Base-by-base conservation (phyloP, 2,329 filamentous ascomycete species). In the Ambrosiella beaveri region DNA sequence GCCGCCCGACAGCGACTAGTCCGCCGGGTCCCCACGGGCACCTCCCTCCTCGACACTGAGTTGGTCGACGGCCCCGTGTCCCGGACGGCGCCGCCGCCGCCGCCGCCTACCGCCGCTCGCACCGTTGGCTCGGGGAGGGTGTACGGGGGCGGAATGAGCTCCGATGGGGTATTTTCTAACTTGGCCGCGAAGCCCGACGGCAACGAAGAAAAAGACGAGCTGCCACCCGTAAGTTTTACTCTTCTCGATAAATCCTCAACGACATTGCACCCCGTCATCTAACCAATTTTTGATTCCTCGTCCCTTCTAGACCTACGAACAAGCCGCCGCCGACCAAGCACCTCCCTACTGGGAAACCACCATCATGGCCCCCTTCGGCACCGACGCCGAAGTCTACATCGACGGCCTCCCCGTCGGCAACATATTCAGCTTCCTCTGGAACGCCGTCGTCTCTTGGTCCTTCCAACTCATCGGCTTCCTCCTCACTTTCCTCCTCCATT, bases 321-420 rank as follows among this genome's bases (percentile, higher is more conserved):
- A 97, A 80, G 93, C 93, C 13, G 93, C 93, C 2, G 91, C 91
- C 47, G 93, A 98, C 70, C 86, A 89, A 27, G 93, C 93, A 53
- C 93, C 93, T 1, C 93, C 93, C 0, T 98, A 98, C 71, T 98
- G 93, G 93, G 93, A 98, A 74, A 98, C 93, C 5, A 97, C 93
- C 0, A 96, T 98, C 63, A 79, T 98, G 56, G 91, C 90, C 0
- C 93, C 93, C 0, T 81, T 93, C 63, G 86, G 86, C 56, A 86
- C 86, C n/a, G 81, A 84, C 44, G 90, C 97, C 67, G 93, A 98
- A 69, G 91, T 98, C 53, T 98, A 93, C 66, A 86, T 98, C 59
- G 93, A 98, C 68, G 93, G 93, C 65, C 84, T 98, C 67, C 89
- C 94, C 2, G 93, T 94, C 57, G 88, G 88, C 63, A 89, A 86